Evolutionary conservation across 2,329 filamentous ascomycete genomes (phyloP), one percentile per base, ranked within the genome.

Genomic region (Colletotrichum viniferum): DNA sequence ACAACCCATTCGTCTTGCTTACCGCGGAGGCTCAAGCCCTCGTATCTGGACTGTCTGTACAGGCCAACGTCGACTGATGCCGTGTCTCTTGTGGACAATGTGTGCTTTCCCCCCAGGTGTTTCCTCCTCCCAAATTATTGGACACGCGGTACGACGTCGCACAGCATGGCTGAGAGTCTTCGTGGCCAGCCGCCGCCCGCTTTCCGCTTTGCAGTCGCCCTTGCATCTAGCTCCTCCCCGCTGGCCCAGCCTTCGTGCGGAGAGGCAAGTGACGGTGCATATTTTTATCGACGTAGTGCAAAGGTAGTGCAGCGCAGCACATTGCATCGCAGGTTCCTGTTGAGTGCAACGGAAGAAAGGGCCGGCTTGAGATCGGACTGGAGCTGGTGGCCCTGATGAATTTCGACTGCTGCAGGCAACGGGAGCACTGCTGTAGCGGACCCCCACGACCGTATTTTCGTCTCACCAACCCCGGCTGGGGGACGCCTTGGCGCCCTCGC

Each of bases 401-500:
- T 69, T 69, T 73, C 64, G 28, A 69, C 70, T 48, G 36, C 55
- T 30, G 52, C 55, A 28, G 55, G 18, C 48, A 32, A 63, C 66
- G 43, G 68, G 66, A 70, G 71, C n/a, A 26, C 43, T 52, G 43
- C 43, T 52, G 43, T 58, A 24, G 34, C 61, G 67, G 61, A 71
- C 69, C 68, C 38, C 58, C 68, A 66, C 58, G 67, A 60, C 68
- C 21, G 56, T 28, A 21, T 32, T 28, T 26, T 34, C 60, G 67
- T 65, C 72, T 73, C 69, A 71, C 69, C 60, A 58, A 52, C 21
- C 64, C 64, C 64, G 32, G 43, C 43, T 58, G 67, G 60, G 67
- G 55, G 43, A n/a, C 38, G 21, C 38, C 34, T 48, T 72, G 36
- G 63, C 64, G 63, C 48, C 18, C 65, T 58, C 34, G 38, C 28